phyloP scores from a whole-genome alignment of 495 filamentous ascomycete species.

The Aspergillus sparsus region DNA sequence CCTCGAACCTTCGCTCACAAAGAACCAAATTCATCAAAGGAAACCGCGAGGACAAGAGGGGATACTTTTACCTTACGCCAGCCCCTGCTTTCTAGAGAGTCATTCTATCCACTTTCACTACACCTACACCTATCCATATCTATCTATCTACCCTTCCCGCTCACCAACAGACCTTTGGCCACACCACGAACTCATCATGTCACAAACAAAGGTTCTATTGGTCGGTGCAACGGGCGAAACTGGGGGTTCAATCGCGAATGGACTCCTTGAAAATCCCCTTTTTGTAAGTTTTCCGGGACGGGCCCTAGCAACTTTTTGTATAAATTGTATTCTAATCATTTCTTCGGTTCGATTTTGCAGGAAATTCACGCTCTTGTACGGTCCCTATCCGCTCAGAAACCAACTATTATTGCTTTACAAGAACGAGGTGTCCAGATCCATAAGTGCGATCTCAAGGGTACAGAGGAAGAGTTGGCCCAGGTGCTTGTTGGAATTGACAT shows the following conservation, averaged over 20 bases:
- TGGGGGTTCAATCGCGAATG: conserved; percentile 51
- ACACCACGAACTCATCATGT: conserved; percentile 33
- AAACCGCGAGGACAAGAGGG: conserved; percentile 8
- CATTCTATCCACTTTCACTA: conserved; percentile 11
- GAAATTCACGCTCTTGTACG: conserved; percentile 53
- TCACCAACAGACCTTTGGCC: conserved; percentile 11
- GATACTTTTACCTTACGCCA: conserved; percentile 3
- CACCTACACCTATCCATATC: not conserved
- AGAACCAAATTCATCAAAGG: not conserved
- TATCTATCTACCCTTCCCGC: conserved; percentile 10
- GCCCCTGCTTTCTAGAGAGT: conserved; percentile 1
- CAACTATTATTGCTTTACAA: conserved; percentile 42
- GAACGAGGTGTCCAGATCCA: conserved; percentile 50
- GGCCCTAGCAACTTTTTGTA: conserved; percentile 4
- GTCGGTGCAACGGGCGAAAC: conserved; percentile 53
- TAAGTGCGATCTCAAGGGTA: conserved; percentile 46
- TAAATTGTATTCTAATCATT: conserved; percentile 3
- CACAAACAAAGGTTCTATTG: conserved; percentile 47
- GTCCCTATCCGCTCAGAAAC: conserved; percentile 50
- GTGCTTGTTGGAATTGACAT: conserved; percentile 52
- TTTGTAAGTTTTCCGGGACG: conserved; percentile 36
- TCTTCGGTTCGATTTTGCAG: conserved; percentile 27
- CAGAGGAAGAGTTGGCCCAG: conserved; percentile 49
- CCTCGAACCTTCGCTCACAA: conserved; percentile 18
- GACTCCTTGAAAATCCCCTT: conserved; percentile 41